These are phyloP conservation scores for Aristolochia californica DNA, from an alignment of 164 flowering plant genomes.

Conservation along the genomic window DNA sequence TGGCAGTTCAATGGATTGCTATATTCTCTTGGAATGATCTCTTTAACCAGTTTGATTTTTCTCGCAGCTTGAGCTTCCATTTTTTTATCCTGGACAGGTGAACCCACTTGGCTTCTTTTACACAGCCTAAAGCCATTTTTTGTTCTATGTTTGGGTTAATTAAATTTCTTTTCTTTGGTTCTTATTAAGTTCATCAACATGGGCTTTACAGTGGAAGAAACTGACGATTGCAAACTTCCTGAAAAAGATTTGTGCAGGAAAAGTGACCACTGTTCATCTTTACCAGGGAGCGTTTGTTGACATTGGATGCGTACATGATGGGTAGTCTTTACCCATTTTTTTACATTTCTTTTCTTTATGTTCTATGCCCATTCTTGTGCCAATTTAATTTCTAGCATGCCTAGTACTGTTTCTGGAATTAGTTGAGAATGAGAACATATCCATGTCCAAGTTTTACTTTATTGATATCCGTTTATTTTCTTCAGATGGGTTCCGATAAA, in stretches of 20 bases:
- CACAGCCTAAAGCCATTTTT: background rate
- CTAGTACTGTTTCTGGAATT: no score
- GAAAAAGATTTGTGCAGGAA: slow-evolving; percentile 77
- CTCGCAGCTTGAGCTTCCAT: slow-evolving; percentile 96
- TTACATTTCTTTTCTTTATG: background rate
- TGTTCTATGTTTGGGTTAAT: background rate
- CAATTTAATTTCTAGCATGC: no score
- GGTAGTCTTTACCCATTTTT: slow-evolving; percentile 31
- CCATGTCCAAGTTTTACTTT: background rate
- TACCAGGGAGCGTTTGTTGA: slow-evolving; percentile 99
- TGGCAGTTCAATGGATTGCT: slow-evolving; percentile 2
- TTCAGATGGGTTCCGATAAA: slow-evolving; percentile 97
- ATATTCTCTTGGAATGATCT: background rate
- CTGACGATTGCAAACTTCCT: background rate
- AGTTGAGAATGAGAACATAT: no score
- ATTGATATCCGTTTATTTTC: slow-evolving; percentile 8
- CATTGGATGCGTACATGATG: slow-evolving; percentile 94
- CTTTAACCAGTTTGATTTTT: slow-evolving; percentile 6
- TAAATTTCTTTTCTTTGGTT: background rate
- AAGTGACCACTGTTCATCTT: slow-evolving; percentile 72
- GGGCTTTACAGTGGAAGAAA: no score
- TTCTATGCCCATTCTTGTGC: no score
- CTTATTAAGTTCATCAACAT: background rate
- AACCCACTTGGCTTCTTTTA: slow-evolving; percentile 7
- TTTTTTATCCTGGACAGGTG: slow-evolving; percentile 94